These are phyloP conservation scores for Pyrus pyrifolia DNA, from an alignment of 306 rosid species.

Conservation along the genomic window DNA sequence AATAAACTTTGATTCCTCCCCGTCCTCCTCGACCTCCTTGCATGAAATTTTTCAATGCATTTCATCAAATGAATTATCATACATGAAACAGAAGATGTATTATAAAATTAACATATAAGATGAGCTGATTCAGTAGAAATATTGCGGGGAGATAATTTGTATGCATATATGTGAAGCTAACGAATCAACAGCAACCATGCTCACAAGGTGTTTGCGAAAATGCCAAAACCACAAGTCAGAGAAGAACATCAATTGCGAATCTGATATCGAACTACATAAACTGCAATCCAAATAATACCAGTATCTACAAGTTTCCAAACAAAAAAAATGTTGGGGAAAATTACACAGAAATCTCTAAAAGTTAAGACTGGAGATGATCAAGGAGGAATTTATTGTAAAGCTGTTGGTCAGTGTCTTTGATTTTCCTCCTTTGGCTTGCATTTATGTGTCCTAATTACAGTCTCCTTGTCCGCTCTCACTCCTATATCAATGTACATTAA, in stretches of 20 bases:
- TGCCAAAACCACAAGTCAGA: background rate
- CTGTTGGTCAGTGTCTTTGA: slow-evolving; percentile 52
- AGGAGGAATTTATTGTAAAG: too few relatives aligned
- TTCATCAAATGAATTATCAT: background rate
- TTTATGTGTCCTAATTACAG: slow-evolving; percentile 62
- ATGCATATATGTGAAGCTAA: background rate
- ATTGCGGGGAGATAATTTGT: background rate
- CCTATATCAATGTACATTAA: slow-evolving; percentile 38
- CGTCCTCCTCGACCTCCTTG: background rate
- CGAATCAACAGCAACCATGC: background rate
- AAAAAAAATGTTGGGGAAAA: too few relatives aligned
- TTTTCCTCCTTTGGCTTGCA: slow-evolving; percentile 59
- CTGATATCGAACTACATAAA: background rate
- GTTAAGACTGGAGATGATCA: too few relatives aligned
- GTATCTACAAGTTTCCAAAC: background rate
- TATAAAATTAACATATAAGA: background rate
- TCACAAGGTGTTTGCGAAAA: background rate
- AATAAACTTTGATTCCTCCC: background rate
- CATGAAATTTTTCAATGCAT: background rate
- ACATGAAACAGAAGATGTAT: background rate
- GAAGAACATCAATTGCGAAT: background rate
- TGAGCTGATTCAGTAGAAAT: background rate
- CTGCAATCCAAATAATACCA: background rate
- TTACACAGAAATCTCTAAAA: too few relatives aligned
- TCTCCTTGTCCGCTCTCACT: slow-evolving; percentile 54